Evolutionary conservation across 768 basidiomycete species (phyloP), one percentile per base, ranked within the genome.

Genomic region (Megacollybia marginata): DNA sequence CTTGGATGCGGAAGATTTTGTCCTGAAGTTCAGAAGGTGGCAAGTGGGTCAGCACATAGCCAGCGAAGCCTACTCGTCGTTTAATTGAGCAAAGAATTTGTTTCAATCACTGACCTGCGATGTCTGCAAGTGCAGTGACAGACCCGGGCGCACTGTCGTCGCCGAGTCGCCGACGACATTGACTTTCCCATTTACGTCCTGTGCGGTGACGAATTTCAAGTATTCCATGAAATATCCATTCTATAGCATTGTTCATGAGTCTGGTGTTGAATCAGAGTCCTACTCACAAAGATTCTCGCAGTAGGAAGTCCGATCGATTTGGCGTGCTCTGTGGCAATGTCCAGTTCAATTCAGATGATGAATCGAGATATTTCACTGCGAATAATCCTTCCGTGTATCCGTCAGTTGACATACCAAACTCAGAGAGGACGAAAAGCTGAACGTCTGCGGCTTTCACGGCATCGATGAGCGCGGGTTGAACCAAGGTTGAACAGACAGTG

Each of bases 51-150:
- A n/a, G n/a, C n/a, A n/a, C 45, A 19, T 66, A 54, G 16, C 57
- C 65, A 18, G 58, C 33, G 20, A 65, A 68, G 28, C 66, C 65
- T 67, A 16, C 23, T 44, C 43, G 11, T 9, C 11, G 10, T 13
- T 10, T 10, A 44, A 44, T 11, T 11, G 10, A 10, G 19, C 20
- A 10, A 9, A 23, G 10, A 11, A 9, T 10, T 10, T 10, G 10
- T 20, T 44, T 44, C 11, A 16, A 16, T 11, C 11, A 38, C 35
- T 11, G 11, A 20, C 43, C 43, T 13, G 43, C 43, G 19, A 44
- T 44, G 20, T 44, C 43, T 13, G 12, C 10, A 11, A 11, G 10
- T 10, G 43, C 43, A 9, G 43, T 44, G 12, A 44, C 11, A 23
- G 43, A 44, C 20, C 11, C 43, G 11, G 43, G 10, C 19, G 43